Percentiles rank a stretch among this genome's conserved stretches.
Evolutionary conservation across 1,139 yeast species (phyloP).

Genomic region (Petasospora fabianii): DNA sequence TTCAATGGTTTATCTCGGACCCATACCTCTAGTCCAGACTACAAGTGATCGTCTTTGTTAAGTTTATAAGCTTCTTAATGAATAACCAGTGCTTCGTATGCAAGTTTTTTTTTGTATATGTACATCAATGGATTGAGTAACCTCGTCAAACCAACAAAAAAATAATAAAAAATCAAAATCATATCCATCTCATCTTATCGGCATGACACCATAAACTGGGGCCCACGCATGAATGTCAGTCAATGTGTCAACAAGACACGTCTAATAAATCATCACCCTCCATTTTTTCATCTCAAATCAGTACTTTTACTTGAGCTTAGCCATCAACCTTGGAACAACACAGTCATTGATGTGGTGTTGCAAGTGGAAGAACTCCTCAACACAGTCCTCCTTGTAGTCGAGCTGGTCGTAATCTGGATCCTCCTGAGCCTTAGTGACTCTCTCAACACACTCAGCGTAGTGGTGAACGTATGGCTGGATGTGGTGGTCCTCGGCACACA

Average conservation of each 20-base stretch:
- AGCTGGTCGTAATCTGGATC: conserved; percentile 70
- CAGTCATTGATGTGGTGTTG: conserved; percentile 85
- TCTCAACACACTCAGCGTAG: conserved; percentile 84
- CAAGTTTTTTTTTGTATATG: conserved; percentile 3
- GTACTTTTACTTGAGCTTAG: conserved; percentile 58
- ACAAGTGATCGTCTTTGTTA: no score
- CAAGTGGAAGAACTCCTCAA: conserved; percentile 90
- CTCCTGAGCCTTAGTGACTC: conserved; percentile 78
- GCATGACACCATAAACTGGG: no score
- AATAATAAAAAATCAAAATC: conserved; percentile 2
- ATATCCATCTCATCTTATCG: not conserved
- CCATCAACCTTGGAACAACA: conserved; percentile 80
- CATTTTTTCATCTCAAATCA: not conserved
- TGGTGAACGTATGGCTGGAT: conserved; percentile 76
- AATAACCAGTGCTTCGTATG: conserved; percentile 3
- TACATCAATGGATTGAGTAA: conserved; percentile 3
- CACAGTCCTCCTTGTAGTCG: conserved; percentile 82
- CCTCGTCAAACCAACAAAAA: not conserved
- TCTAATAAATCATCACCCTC: not conserved
- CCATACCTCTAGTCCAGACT: no score
- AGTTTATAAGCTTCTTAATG: not conserved
- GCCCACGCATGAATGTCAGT: conserved; percentile 1
- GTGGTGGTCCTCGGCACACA: conserved; percentile 56
- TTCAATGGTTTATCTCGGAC: no score
- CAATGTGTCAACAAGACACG: no score